Conservation (phyloP, 2,329 filamentous ascomycete species). For the Paraphoma chrysanthemicola region DNA sequence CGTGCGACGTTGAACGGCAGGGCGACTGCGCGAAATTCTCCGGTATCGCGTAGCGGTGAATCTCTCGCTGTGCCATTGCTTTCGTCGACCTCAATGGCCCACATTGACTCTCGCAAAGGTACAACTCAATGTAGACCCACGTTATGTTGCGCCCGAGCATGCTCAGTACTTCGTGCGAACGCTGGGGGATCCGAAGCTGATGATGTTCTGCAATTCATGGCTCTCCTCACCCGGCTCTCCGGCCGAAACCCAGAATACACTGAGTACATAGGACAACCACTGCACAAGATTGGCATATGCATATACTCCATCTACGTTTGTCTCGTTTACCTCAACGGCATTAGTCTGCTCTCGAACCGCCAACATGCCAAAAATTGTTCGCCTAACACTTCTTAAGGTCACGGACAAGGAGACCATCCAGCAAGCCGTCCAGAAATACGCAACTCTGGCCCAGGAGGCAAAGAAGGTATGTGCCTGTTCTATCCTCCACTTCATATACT, state of each 20-base stretch:
- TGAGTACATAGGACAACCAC: neutral
- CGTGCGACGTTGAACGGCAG: neutral
- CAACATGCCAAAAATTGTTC: slow-evolving; percentile 43
- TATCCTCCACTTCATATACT: neutral
- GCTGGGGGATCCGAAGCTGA: slow-evolving; percentile 27
- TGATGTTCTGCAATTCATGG: slow-evolving; percentile 16
- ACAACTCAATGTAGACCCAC: no score
- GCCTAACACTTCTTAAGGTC: slow-evolving; percentile 48
- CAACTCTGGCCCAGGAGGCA: slow-evolving; percentile 40
- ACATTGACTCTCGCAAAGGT: no score
- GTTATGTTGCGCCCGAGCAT: neutral
- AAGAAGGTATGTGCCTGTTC: slow-evolving; percentile 38
- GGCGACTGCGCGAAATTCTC: neutral
- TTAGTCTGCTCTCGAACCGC: neutral
- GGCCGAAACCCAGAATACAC: slow-evolving; percentile 1
- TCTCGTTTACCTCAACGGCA: no score
- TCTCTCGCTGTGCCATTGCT: neutral
- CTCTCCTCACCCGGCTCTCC: slow-evolving; percentile 33
- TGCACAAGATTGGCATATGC: neutral
- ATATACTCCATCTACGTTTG: no score
- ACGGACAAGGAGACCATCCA: slow-evolving; percentile 35
- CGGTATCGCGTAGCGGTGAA: slow-evolving; percentile 16
- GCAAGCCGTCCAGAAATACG: slow-evolving; percentile 41
- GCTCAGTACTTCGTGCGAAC: slow-evolving; percentile 10
- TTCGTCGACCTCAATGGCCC: neutral